phyloP scores from a whole-genome alignment of 2,329 filamentous ascomycete genomes.

The Seiridium unicorne region DNA sequence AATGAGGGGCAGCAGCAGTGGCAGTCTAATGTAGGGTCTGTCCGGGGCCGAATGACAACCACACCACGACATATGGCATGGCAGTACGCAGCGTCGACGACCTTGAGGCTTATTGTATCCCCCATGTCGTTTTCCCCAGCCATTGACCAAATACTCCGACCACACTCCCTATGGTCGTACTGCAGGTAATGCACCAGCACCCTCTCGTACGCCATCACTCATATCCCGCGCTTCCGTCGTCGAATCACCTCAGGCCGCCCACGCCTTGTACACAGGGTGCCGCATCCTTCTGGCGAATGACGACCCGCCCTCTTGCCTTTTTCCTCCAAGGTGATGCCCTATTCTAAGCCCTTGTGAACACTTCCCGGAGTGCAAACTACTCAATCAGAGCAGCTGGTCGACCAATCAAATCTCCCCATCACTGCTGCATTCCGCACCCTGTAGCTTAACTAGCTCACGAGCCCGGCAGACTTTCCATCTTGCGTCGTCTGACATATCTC shows the following conservation, averaged over 20 bases:
- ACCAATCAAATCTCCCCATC: neutral
- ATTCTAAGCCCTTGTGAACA: neutral
- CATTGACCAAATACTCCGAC: neutral
- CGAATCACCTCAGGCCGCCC: neutral
- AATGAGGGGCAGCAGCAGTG: no score
- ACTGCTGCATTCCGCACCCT: neutral
- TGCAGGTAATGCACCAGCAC: neutral
- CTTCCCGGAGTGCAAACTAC: neutral
- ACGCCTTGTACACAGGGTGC: neutral
- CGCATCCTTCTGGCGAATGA: neutral
- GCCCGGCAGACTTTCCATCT: slow-evolving; percentile 2
- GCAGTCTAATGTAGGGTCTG: no score
- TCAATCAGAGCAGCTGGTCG: no score
- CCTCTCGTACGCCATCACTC: neutral
- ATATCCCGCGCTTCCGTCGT: slow-evolving; percentile 1
- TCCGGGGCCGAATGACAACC: no score
- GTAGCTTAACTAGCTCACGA: neutral
- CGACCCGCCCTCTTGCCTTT: neutral
- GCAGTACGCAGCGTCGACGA: no score
- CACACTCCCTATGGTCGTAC: neutral
- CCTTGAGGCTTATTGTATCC: neutral
- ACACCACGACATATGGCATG: no score
- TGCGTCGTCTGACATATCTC: slow-evolving; percentile 3
- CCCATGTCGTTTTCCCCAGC: neutral
- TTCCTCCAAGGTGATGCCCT: neutral